These are phyloP conservation scores for Populus hybrid DNA, from an alignment of 441 rosid genomes.

Conservation along the genomic window DNA sequence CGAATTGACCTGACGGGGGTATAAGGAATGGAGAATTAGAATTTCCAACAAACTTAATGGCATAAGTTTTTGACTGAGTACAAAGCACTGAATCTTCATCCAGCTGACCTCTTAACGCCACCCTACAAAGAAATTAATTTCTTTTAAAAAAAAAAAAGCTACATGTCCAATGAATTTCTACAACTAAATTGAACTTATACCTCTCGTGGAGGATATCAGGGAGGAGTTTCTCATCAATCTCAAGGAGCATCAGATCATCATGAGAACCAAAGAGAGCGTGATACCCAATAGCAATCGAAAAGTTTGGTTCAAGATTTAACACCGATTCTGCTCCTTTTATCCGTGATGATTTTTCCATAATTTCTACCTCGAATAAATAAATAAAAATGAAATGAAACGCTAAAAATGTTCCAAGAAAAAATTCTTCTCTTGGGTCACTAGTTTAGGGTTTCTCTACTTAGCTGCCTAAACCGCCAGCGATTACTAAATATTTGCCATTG, in stretches of 20 bases:
- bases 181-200: conserved; percentile 21
- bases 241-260: conserved; percentile 69
- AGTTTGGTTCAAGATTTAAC: conserved; percentile 46
- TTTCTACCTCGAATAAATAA: neutral
- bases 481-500: neutral
- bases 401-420: neutral
- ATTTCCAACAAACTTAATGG: conserved; percentile 75
- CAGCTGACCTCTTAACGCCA: conserved; percentile 70
- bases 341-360: conserved; percentile 32
- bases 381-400: neutral
- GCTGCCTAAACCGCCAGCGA: neutral
- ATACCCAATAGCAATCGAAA: conserved; percentile 56
- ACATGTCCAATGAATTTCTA: neutral
- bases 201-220: conserved; percentile 58
- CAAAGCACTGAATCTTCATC: conserved; percentile 92
- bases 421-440: neutral
- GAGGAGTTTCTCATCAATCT: conserved; percentile 63
- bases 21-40: conserved; percentile 77
- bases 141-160: neutral
- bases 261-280: conserved; percentile 67
- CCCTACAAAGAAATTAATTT: conserved; percentile 34
- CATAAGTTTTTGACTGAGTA: conserved; percentile 72
- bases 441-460: neutral
- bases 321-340: conserved; percentile 54
- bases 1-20: conserved; percentile 49